Evolutionary conservation across 2,329 filamentous ascomycete genomes (phyloP), one percentile per base, ranked within the genome.

Genomic region (Phaeosphaeriaceae sp.): DNA sequence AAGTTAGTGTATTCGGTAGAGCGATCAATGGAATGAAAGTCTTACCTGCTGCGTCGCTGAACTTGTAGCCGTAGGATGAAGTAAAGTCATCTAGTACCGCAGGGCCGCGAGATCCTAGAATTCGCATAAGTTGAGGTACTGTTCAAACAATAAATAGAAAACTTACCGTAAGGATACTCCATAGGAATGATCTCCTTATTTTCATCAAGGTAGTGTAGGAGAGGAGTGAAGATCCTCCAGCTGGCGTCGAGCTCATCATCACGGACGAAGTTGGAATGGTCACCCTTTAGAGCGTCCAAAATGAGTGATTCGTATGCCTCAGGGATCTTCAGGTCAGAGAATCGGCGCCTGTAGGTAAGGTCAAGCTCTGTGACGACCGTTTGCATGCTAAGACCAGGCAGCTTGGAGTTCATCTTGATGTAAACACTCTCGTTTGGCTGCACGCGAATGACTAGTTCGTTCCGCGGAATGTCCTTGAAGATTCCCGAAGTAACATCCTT

Each of bases 321-420:
- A 48, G 94, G 94, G 61, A 99, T 99, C 85, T 99, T 99, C 50
- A 99, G 85, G 77, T 99, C 94, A 15, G 94, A 97, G 86, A 99
- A 99, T 64, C 95, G 89, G 76, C 94, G 88, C 73, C 95, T 87
- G 83, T 99, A 99, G 58, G 95, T 99, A 63, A 99, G 85, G 72
- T 99, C 94, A 52, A 99, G 89, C 81, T 99, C 94, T 52, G 94
- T 99, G 65, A 97, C 90, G 32, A 97, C 94, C 11, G 94, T 99
- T 83, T 99, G 94, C 92, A 97, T 99, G 81, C 92, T 97, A 68
- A 99, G 82, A 67, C 94, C 94, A 16, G 94, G 95, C 51, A 99
- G 83, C 83, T 99, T 99, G 23, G 93, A 97, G 87, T 99, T 99
- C 94, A 99, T 99, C 87, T 99, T 99, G 77, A 97, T 96, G 81